Conservation (phyloP, 2,329 filamentous ascomycete species). For the Aspergillus awamori region DNA sequence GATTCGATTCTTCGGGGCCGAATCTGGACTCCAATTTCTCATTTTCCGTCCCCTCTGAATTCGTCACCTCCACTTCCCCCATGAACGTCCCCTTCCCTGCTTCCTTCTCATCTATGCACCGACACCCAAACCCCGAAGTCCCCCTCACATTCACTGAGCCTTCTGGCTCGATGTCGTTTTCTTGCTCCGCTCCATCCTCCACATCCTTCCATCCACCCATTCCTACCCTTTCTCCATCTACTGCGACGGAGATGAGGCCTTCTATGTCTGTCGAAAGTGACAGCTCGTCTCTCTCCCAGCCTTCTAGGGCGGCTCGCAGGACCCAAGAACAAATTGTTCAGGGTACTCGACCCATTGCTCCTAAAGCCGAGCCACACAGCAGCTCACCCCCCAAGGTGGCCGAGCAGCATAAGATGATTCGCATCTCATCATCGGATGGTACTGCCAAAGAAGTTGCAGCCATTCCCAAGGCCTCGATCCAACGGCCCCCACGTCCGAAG, state of each 20-base stretch:
- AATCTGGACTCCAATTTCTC: constrained; percentile 37
- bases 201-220: constrained; percentile 32
- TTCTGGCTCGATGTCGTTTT: constrained; percentile 37
- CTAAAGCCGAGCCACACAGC: constrained; percentile 45
- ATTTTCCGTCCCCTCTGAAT: constrained; percentile 34
- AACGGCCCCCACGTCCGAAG: constrained; percentile 70
- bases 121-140: constrained; percentile 25
- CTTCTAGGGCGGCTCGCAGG: constrained; percentile 50
- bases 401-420: constrained; percentile 53
- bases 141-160: constrained; percentile 35
- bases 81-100: constrained; percentile 34
- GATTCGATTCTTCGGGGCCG: constrained; percentile 46
- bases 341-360: constrained; percentile 54
- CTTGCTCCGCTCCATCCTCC: constrained; percentile 40
- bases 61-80: constrained; percentile 32
- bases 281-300: constrained; percentile 46
- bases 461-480: constrained; percentile 59
- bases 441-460: constrained; percentile 58
- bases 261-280: constrained; percentile 53
- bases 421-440: constrained; percentile 56
- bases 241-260: constrained; percentile 54
- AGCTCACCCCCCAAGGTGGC: constrained; percentile 34
- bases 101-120: constrained; percentile 26
- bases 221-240: constrained; percentile 40
- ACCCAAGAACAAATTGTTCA: constrained; percentile 54